Evolutionary conservation across 768 basidiomycete genomes (phyloP).

Genomic region (Lactarius sp.): DNA sequence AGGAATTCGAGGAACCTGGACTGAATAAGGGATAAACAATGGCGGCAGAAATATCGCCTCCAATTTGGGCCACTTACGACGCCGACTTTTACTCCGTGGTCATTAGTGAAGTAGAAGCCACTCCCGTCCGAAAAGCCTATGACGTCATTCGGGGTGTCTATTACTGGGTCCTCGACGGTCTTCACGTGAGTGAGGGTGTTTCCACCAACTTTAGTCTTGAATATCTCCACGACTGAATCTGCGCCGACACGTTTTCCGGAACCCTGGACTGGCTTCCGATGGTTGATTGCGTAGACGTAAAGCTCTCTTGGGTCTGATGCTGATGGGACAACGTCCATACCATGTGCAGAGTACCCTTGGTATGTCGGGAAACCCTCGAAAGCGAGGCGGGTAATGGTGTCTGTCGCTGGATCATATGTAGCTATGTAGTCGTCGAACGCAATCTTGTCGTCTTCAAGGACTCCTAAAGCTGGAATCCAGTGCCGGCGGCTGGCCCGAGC

Average conservation of each 20-base stretch:
- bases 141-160: conserved; percentile 67
- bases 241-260: conserved; percentile 49
- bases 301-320: conserved; percentile 43
- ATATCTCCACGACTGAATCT: conserved; percentile 67
- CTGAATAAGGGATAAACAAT: not conserved
- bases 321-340: conserved; percentile 64
- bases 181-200: conserved; percentile 45
- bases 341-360: conserved; percentile 52
- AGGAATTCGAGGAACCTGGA: conserved; percentile 11
- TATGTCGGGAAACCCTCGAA: conserved; percentile 31
- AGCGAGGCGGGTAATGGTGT: conserved; percentile 41
- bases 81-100: conserved; percentile 51
- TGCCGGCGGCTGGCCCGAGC: conserved; percentile 41
- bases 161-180: conserved; percentile 51
- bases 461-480: conserved; percentile 48
- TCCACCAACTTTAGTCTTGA: conserved; percentile 47
- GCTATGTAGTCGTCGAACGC: conserved; percentile 53
- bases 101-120: conserved; percentile 68
- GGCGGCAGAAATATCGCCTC: too few species aligned
- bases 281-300: conserved; percentile 69
- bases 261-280: conserved; percentile 47
- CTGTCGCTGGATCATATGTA: conserved; percentile 48
- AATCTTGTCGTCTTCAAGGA: conserved; percentile 36
- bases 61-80: conserved; percentile 37
- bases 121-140: conserved; percentile 60